Percentiles rank a stretch among this genome's conserved stretches.
phyloP scores from a whole-genome alignment of 345 rosid species.

The Salix suchowensis region DNA sequence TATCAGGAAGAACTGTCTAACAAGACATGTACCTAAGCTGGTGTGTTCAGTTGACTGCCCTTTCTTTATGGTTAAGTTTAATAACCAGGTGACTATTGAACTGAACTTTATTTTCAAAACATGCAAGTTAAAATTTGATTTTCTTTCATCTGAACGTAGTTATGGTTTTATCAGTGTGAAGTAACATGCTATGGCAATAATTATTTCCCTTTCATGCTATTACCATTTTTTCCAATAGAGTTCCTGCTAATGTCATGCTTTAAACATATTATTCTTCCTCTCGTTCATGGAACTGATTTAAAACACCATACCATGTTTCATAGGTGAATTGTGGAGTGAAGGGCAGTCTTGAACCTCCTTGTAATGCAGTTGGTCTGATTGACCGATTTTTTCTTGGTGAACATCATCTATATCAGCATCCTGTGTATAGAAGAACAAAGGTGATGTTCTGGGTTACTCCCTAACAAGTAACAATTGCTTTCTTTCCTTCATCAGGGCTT shows the following conservation, averaged over 20 bases:
- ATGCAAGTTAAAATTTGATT: not conserved
- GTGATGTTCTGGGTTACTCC: slow-evolving; percentile 17
- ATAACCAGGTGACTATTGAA: not conserved
- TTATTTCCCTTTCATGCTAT: not conserved
- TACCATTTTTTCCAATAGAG: not conserved
- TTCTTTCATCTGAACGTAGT: not conserved
- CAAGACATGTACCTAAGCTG: not conserved
- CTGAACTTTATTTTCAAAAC: not conserved
- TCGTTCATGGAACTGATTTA: slow-evolving; percentile 6
- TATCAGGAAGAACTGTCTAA: not conserved
- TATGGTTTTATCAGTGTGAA: not conserved
- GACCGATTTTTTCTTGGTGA: slow-evolving; percentile 48
- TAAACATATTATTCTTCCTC: not conserved
- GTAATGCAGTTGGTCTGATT: slow-evolving; percentile 53
- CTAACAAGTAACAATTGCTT: not conserved
- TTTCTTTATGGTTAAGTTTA: not conserved
- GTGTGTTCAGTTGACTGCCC: not conserved
- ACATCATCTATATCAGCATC: slow-evolving; percentile 48
- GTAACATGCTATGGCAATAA: not conserved
- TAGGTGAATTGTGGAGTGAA: slow-evolving; percentile 54
- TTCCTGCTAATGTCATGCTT: not conserved
- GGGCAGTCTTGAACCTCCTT: slow-evolving; percentile 56
- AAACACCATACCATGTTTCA: not conserved
- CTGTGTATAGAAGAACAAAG: slow-evolving; percentile 52
- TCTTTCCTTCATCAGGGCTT: not conserved